These are phyloP conservation scores for Bipolaris gigantea DNA, from an alignment of 2,329 filamentous ascomycete genomes.

Conservation along the genomic window DNA sequence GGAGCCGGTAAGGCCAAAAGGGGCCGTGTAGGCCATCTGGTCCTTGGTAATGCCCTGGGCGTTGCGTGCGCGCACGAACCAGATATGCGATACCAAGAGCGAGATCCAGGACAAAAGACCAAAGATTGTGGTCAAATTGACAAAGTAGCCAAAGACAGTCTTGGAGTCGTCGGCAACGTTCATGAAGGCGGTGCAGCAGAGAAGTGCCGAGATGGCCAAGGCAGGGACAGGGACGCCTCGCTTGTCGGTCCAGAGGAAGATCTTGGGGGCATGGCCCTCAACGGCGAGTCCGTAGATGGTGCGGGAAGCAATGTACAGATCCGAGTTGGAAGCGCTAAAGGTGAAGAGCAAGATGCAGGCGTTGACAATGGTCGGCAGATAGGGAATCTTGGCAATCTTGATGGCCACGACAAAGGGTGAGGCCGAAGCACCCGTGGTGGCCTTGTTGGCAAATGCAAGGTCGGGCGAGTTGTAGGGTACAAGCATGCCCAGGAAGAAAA, in stretches of 20 bases:
- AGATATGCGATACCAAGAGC: slow-evolving; percentile 54
- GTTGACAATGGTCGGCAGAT: slow-evolving; percentile 70
- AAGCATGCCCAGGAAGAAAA: slow-evolving; percentile 74
- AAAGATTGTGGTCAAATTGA: slow-evolving; percentile 50
- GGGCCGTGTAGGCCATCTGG: slow-evolving; percentile 62
- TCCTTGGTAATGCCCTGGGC: slow-evolving; percentile 52
- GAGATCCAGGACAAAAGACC: slow-evolving; percentile 53
- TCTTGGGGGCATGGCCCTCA: slow-evolving; percentile 69
- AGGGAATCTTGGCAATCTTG: slow-evolving; percentile 62
- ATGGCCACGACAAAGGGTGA: slow-evolving; percentile 79
- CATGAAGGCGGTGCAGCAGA: slow-evolving; percentile 68
- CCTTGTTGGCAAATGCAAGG: slow-evolving; percentile 62
- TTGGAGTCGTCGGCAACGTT: slow-evolving; percentile 48
- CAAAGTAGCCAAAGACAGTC: slow-evolving; percentile 53
- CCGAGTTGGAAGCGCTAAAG: slow-evolving; percentile 76
- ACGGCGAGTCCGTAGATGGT: slow-evolving; percentile 73
- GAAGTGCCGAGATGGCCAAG: slow-evolving; percentile 61
- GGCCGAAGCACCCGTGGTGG: slow-evolving; percentile 55
- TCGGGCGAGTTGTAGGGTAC: slow-evolving; percentile 69
- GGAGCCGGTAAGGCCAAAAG: slow-evolving; percentile 71
- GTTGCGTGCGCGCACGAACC: slow-evolving; percentile 50
- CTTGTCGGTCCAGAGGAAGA: slow-evolving; percentile 71
- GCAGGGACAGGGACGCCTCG: slow-evolving; percentile 71
- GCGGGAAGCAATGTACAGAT: slow-evolving; percentile 73
- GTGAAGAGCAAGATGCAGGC: slow-evolving; percentile 74